Percentiles rank a stretch among this genome's conserved stretches.
These are phyloP conservation scores for Phialophora verrucosa DNA, from an alignment of 2,329 filamentous ascomycete species.

Conservation along the genomic window DNA sequence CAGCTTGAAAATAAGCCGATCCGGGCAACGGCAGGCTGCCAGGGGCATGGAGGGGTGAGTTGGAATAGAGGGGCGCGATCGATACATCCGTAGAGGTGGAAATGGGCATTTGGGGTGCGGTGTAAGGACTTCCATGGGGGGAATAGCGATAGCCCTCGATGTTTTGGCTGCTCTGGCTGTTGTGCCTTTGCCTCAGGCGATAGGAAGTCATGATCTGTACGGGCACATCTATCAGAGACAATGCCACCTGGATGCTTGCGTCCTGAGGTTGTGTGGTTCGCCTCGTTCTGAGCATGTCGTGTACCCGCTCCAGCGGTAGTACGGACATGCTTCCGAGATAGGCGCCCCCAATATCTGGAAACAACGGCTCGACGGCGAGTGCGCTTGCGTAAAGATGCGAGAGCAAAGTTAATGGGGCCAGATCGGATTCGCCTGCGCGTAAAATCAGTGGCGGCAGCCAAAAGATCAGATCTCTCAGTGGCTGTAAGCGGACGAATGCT, in stretches of 20 bases:
- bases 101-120: conserved; percentile 27
- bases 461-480: conserved; percentile 89
- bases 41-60: conserved; percentile 49
- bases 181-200: conserved; percentile 67
- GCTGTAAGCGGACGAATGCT: conserved; percentile 88
- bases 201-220: conserved; percentile 73
- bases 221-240: conserved; percentile 74
- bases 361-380: conserved; percentile 85
- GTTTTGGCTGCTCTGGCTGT: conserved; percentile 29
- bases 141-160: conserved; percentile 34
- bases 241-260: conserved; percentile 64
- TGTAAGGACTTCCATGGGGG: conserved; percentile 37
- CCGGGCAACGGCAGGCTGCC: conserved; percentile 47
- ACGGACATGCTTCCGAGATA: conserved; percentile 85
- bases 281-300: conserved; percentile 73
- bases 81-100: conserved; percentile 28
- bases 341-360: conserved; percentile 86
- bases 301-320: conserved; percentile 83
- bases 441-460: conserved; percentile 89
- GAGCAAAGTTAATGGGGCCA: conserved; percentile 79
- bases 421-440: conserved; percentile 75
- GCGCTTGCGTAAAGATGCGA: conserved; percentile 91
- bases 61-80: conserved; percentile 45
- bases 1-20: conserved; percentile 44
- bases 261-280: conserved; percentile 65